Percentiles rank a stretch among this genome's conserved stretches.
phyloP scores from a whole-genome alignment of 331 rosid genomes.

The Erythrophleum ivorense region DNA sequence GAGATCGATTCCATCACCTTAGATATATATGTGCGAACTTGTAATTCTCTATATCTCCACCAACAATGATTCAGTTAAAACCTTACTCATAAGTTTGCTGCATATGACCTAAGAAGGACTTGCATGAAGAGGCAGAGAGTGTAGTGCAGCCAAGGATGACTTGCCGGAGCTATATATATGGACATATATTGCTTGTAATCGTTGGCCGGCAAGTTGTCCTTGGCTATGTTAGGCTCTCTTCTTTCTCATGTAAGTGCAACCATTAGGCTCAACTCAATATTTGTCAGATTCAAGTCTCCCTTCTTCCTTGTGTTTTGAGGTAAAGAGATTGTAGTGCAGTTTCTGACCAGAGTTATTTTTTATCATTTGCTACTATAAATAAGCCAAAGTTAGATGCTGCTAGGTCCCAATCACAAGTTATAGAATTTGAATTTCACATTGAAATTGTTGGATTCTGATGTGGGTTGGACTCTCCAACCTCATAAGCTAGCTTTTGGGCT shows the following conservation, averaged over 20 bases:
- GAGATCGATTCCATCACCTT: not conserved
- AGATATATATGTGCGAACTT: not conserved
- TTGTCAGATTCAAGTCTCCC: conserved; percentile 8
- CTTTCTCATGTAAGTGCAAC: conserved; percentile 46
- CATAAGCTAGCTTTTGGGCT: too few species aligned
- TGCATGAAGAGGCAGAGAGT: conserved; percentile 52
- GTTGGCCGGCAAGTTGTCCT: conserved; percentile 49
- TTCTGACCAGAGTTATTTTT: not conserved
- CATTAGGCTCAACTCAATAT: conserved; percentile 37
- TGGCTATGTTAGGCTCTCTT: conserved; percentile 55
- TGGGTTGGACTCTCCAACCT: not conserved
- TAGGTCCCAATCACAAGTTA: not conserved
- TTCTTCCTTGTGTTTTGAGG: not conserved
- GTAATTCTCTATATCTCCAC: not conserved
- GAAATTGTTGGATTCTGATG: not conserved
- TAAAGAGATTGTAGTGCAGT: conserved; percentile 9
- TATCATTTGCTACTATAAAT: not conserved
- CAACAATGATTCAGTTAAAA: not conserved
- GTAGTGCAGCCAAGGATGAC: conserved; percentile 65
- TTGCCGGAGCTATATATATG: conserved; percentile 47
- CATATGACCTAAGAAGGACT: conserved; percentile 49
- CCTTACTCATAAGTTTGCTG: too few species aligned
- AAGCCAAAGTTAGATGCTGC: not conserved
- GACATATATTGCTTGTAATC: not conserved
- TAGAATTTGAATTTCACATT: too few species aligned